These are phyloP conservation scores for Chloranthus sessilifolius DNA, from an alignment of 164 flowering plant genomes.

Conservation along the genomic window DNA sequence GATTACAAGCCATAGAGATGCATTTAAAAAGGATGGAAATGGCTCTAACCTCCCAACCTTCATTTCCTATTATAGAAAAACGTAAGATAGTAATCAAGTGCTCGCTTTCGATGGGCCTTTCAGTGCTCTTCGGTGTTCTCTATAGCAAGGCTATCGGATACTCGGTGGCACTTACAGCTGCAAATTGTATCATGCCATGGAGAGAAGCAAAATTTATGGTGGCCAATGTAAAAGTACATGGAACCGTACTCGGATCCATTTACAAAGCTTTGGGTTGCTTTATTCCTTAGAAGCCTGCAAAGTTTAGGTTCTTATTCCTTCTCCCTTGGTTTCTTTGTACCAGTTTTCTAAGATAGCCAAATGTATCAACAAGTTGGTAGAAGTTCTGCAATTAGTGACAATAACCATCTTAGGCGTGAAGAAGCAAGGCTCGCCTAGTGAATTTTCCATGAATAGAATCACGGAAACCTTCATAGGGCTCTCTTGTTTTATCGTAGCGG, in stretches of 20 bases:
- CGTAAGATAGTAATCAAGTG: conserved; percentile 55
- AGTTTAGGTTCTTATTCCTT: conserved; percentile 53
- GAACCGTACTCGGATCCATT: conserved; percentile 74
- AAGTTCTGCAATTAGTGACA: conserved; percentile 71
- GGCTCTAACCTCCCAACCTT: conserved; percentile 32
- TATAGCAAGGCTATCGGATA: conserved; percentile 59
- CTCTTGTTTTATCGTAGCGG: conserved; percentile 55
- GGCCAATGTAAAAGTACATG: conserved; percentile 73
- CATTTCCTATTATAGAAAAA: conserved; percentile 34
- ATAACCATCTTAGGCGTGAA: conserved; percentile 64
- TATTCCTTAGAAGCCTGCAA: conserved; percentile 35
- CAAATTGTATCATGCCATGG: conserved; percentile 45
- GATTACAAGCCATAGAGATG: conserved; percentile 41
- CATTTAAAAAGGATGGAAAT: conserved; percentile 69
- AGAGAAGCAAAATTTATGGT: conserved; percentile 70
- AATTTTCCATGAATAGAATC: conserved; percentile 80
- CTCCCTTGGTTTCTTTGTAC: conserved; percentile 85
- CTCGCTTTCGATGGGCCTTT: conserved; percentile 64
- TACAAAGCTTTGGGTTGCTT: conserved; percentile 79
- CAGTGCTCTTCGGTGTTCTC: conserved; percentile 57
- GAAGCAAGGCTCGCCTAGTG: conserved; percentile 58
- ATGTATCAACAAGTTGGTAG: conserved; percentile 88
- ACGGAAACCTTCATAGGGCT: conserved; percentile 69
- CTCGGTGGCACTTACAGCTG: conserved; percentile 83
- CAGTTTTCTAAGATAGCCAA: conserved; percentile 52